phyloP scores from a whole-genome alignment of 345 rosid genomes.

The Cardamine occulta region DNA sequence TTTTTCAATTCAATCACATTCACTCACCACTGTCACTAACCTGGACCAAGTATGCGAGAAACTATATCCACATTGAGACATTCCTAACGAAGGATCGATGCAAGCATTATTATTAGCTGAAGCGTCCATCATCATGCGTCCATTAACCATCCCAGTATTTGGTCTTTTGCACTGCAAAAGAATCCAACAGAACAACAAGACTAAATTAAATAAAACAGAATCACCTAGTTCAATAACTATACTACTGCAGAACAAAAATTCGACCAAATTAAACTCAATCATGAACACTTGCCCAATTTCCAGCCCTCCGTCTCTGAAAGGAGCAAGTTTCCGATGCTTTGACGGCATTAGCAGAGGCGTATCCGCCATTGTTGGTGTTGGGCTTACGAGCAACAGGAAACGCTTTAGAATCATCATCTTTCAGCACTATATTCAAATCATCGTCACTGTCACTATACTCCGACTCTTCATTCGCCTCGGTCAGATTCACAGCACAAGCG shows the following conservation, averaged over 20 bases:
- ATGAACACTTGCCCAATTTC: slow-evolving; percentile 26
- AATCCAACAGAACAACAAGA: slow-evolving; percentile 16
- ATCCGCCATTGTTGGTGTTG: slow-evolving; percentile 23
- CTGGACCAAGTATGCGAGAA: slow-evolving; percentile 62
- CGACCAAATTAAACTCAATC: neutral
- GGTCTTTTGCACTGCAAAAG: slow-evolving; percentile 38
- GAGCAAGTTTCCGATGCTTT: slow-evolving; percentile 9
- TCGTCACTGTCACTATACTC: slow-evolving; percentile 63
- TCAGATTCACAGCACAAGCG: slow-evolving; percentile 22
- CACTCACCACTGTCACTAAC: slow-evolving; percentile 47
- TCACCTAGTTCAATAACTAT: neutral
- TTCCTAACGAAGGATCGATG: slow-evolving; percentile 20
- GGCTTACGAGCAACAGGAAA: slow-evolving; percentile 19
- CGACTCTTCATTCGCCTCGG: slow-evolving; percentile 27
- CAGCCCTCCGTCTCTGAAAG: slow-evolving; percentile 9
- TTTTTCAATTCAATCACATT: slow-evolving; percentile 1
- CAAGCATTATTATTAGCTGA: slow-evolving; percentile 16
- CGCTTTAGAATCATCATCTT: slow-evolving; percentile 56
- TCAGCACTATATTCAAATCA: slow-evolving; percentile 67
- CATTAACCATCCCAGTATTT: slow-evolving; percentile 34
- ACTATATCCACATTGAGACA: slow-evolving; percentile 48
- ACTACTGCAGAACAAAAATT: too few species aligned
- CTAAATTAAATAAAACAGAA: neutral
- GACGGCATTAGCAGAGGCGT: neutral
- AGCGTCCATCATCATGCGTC: slow-evolving; percentile 34